These are phyloP conservation scores for Cenchrus purpureus DNA, from an alignment of 176 grass and related monocot species.

Conservation along the genomic window DNA sequence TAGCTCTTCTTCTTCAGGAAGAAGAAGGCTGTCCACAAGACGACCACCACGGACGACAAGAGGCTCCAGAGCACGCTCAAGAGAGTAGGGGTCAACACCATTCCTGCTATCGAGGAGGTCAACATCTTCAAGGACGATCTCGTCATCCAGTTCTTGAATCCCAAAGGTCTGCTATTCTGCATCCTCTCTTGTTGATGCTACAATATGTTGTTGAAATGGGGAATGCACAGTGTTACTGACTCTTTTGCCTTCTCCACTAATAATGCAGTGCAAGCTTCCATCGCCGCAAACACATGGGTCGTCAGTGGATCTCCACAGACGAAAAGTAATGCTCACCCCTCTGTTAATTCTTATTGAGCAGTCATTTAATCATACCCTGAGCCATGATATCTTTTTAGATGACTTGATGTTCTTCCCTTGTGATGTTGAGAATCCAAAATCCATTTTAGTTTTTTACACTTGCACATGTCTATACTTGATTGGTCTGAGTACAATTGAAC, in stretches of 20 bases:
- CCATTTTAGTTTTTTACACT: neutral
- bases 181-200: neutral
- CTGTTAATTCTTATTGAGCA: neutral
- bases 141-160: constrained; percentile 97
- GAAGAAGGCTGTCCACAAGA: constrained; percentile 99
- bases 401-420: too few species aligned
- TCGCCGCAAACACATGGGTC: constrained; percentile 98
- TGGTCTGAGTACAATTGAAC: neutral
- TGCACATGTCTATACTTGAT: neutral
- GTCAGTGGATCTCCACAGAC: constrained; percentile 93
- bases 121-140: constrained; percentile 98
- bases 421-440: neutral
- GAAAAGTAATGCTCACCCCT: constrained; percentile 63
- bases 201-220: neutral
- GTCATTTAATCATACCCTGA: neutral
- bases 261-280: constrained; percentile 95
- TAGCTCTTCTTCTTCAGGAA: constrained; percentile 56
- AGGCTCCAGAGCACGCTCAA: constrained; percentile 94
- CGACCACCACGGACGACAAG: constrained; percentile 85
- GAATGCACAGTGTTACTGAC: neutral
- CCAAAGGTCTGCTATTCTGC: constrained; percentile 59
- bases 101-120: constrained; percentile 98
- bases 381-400: neutral
- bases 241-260: neutral
- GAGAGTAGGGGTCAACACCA: constrained; percentile 96